These are phyloP conservation scores for Populus hybrid DNA, from an alignment of 441 rosid genomes.

Conservation along the genomic window DNA sequence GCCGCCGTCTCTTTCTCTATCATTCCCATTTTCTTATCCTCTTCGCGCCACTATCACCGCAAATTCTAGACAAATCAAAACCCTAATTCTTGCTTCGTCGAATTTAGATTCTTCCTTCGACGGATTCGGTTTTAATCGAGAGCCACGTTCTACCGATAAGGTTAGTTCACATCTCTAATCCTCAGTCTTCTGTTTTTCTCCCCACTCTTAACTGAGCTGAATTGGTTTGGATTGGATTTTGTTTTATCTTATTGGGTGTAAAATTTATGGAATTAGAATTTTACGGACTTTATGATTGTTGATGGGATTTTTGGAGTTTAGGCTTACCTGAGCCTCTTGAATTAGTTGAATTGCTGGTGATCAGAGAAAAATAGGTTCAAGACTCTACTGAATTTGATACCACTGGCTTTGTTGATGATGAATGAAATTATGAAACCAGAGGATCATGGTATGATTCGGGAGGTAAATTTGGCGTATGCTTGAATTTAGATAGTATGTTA, in stretches of 20 bases:
- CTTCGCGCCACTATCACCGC: conserved; percentile 14
- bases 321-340: background rate
- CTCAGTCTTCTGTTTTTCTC: background rate
- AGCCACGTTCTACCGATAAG: conserved; percentile 30
- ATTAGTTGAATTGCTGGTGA: background rate
- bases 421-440: background rate
- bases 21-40: conserved; percentile 22
- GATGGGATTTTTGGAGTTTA: background rate
- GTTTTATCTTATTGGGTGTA: no score
- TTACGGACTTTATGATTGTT: background rate
- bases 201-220: background rate
- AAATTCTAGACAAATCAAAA: conserved; percentile 28
- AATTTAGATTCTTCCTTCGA: conserved; percentile 43
- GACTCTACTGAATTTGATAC: background rate
- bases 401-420: background rate
- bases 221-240: background rate
- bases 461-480: background rate
- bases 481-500: background rate
- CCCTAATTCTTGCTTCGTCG: conserved; percentile 28
- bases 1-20: conserved; percentile 12
- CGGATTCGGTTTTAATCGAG: conserved; percentile 34
- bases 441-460: background rate
- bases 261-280: background rate
- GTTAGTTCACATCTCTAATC: conserved; percentile 20
- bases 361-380: background rate